Evolutionary conservation across 2,329 filamentous ascomycete species (phyloP).

Genomic region (Ophiostoma montium): DNA sequence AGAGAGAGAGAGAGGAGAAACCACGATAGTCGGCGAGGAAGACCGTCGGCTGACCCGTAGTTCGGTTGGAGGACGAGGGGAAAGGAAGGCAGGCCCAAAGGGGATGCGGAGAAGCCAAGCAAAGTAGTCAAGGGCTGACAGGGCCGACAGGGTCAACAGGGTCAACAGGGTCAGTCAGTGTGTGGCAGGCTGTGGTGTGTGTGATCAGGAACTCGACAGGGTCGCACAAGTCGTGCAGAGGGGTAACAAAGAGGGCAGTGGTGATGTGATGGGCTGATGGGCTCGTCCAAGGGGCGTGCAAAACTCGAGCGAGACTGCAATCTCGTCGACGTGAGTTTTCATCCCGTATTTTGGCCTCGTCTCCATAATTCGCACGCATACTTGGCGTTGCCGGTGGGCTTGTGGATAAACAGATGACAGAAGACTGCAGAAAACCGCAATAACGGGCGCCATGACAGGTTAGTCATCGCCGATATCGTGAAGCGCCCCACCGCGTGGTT

Average conservation of each 20-base stretch:
- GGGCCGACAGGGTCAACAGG: too few relatives aligned
- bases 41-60: too few relatives aligned
- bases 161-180: too few relatives aligned
- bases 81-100: not conserved
- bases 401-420: not conserved
- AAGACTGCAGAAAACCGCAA: too few relatives aligned
- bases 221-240: too few relatives aligned
- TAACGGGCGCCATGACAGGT: not conserved
- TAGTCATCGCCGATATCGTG: not conserved
- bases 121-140: too few relatives aligned
- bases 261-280: not conserved
- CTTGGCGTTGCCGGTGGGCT: not conserved
- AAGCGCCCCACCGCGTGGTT: not conserved
- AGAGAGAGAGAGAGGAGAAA: too few relatives aligned
- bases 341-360: conserved; percentile 1
- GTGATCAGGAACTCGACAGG: too few relatives aligned
- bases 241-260: not conserved
- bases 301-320: not conserved
- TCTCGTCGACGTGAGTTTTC: not conserved
- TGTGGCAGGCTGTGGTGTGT: too few relatives aligned
- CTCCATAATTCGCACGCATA: not conserved
- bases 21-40: too few relatives aligned
- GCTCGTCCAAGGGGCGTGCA: not conserved
- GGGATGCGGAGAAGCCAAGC: too few relatives aligned
- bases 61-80: too few relatives aligned